Conservation (phyloP, 2,329 filamentous ascomycete genomes). For the Paracorniculantispora psalliotae region DNA sequence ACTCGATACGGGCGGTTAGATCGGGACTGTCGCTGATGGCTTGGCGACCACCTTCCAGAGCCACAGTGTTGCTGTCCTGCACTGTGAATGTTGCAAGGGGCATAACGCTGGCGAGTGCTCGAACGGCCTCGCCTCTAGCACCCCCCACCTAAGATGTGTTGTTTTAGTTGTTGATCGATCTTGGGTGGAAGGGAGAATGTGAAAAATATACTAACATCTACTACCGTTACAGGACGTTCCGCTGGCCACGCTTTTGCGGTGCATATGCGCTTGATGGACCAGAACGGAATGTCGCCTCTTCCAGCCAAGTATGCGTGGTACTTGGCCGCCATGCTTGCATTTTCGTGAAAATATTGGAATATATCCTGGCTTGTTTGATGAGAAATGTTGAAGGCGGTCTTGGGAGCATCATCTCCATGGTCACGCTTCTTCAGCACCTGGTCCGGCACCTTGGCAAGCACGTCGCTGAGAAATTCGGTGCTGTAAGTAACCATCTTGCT, state of each 20-base stretch:
- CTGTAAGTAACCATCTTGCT: no score
- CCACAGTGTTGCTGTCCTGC: neutral
- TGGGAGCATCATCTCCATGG: neutral
- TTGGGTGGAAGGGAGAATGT: neutral
- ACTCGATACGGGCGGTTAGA: constrained; percentile 28
- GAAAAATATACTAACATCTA: neutral
- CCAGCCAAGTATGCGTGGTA: neutral
- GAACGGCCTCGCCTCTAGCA: neutral
- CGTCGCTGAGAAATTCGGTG: neutral
- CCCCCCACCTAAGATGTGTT: no score
- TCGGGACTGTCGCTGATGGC: constrained; percentile 12
- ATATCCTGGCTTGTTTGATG: neutral
- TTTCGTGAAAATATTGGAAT: neutral
- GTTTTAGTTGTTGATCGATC: no score
- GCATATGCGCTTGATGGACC: neutral
- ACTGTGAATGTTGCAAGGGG: neutral
- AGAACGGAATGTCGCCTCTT: neutral
- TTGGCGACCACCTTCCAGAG: neutral
- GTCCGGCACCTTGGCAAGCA: neutral
- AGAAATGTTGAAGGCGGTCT: neutral
- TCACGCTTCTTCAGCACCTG: neutral
- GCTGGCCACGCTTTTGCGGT: neutral
- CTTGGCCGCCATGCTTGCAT: neutral
- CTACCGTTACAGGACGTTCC: neutral
- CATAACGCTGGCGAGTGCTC: neutral